Evolutionary conservation across 2,329 filamentous ascomycete species (phyloP).

Genomic region (Rhynchosporium agropyri): DNA sequence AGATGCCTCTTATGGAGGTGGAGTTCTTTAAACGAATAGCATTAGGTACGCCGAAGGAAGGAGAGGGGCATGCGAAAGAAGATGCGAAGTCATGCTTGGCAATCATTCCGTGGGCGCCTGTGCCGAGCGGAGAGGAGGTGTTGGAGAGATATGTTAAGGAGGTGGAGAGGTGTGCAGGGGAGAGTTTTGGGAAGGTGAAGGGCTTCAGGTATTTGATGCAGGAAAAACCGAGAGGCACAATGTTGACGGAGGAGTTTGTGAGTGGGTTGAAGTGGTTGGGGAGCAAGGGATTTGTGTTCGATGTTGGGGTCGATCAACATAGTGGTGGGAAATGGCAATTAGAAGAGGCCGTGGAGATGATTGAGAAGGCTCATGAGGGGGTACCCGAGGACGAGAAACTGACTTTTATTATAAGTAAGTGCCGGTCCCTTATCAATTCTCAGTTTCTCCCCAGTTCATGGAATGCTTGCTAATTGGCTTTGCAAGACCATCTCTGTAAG

Average conservation of each 20-base stretch:
- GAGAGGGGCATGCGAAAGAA: slow-evolving; percentile 58
- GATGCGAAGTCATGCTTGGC: slow-evolving; percentile 64
- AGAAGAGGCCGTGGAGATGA: slow-evolving; percentile 71
- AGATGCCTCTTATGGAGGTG: slow-evolving; percentile 71
- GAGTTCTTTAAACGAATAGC: slow-evolving; percentile 68
- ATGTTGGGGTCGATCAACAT: slow-evolving; percentile 81
- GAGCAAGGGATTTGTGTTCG: slow-evolving; percentile 68
- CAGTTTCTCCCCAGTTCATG: too few species aligned
- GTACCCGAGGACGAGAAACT: slow-evolving; percentile 60
- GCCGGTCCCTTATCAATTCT: too few species aligned
- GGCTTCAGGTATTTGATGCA: slow-evolving; percentile 86
- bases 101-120: slow-evolving; percentile 83
- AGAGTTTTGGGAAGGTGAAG: slow-evolving; percentile 65
- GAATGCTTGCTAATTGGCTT: slow-evolving; percentile 3
- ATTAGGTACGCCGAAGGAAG: slow-evolving; percentile 57
- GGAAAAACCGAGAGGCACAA: slow-evolving; percentile 68
- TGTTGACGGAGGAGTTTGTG: slow-evolving; percentile 66
- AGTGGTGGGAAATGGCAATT: slow-evolving; percentile 74
- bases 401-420: slow-evolving; percentile 42
- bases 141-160: slow-evolving; percentile 67
- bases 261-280: slow-evolving; percentile 67
- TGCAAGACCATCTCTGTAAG: slow-evolving; percentile 86
- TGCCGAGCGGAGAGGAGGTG: slow-evolving; percentile 63
- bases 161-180: slow-evolving; percentile 63
- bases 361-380: slow-evolving; percentile 65